Evolutionary conservation across 345 rosid genomes (phyloP), one percentile per base, ranked within the genome.

Genomic region (Chamaenerion angustifolium): DNA sequence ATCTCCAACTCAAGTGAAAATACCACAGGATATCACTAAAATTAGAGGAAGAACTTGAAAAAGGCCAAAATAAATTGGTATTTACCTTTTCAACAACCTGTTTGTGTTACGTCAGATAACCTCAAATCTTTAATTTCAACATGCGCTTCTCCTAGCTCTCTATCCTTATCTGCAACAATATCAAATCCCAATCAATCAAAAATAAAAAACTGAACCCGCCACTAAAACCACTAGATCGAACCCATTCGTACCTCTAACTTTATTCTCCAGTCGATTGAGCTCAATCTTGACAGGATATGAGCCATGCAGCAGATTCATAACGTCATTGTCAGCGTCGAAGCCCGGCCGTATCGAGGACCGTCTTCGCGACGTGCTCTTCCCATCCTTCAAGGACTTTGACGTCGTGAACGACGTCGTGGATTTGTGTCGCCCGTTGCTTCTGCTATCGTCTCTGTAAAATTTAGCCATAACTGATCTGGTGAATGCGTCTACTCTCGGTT

Each of bases 211-310:
- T 12, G 3, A 73, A 60, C 53, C 64, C 31, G 67, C 57, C 43
- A 59, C 15, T 53, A 68, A 77, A 57, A 16, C 16, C 52, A 64
- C 58, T 67, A 79, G 98, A 90, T 90, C 86, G 75, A 83, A 59
- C 62, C 65, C 72, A 74, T 74, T 75, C 67, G 46, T 57, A 92
- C 98, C 98, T 92, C 87, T 80, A 58, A 92, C 81, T 71, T 92
- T 96, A 64, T 87, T 92, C 81, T 92, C 95, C 16, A 87, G 77
- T 51, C 98, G 92, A 72, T 87, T 92, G 45, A 92, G 77, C 82
- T 92, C 98, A 46, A 92, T 64, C 72, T 83, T 92, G 12, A 92
- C 93, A 68, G 95, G 98, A 92, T 92, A 89, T 70, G 98, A 92
- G 52, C 98, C 96, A 67, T 83, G 98, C 58, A 92, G 79, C 68